These are phyloP conservation scores for Leishmania tarentolae DNA, from an alignment of 208 protist species.

Conservation along the genomic window DNA sequence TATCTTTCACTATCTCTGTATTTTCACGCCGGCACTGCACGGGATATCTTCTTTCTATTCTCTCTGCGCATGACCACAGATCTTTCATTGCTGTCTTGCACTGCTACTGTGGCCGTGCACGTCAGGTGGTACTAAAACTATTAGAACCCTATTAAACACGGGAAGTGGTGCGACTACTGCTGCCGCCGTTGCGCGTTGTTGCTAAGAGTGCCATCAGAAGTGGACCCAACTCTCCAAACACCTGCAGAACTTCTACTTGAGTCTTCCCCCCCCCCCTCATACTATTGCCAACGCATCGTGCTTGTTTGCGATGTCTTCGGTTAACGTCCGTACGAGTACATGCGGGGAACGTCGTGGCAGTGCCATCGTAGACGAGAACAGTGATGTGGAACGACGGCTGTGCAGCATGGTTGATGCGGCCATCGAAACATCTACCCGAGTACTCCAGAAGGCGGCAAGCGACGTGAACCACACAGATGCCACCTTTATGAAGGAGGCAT, in stretches of 20 bases:
- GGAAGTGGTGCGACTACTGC: not conserved
- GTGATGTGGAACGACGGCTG: constrained; percentile 23
- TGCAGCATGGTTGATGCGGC: constrained; percentile 22
- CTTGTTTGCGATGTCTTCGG: constrained; percentile 7
- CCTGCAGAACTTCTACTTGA: not conserved
- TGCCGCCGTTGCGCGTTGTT: not conserved
- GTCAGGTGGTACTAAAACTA: not conserved
- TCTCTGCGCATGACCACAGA: not conserved
- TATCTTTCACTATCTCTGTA: not conserved
- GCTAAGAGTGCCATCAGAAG: not conserved
- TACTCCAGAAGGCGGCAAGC: constrained; percentile 9
- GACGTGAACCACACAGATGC: constrained; percentile 8
- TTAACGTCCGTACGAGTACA: constrained; percentile 1
- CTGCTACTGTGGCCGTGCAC: not conserved
- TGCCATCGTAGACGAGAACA: constrained; percentile 12
- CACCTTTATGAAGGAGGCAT: constrained; percentile 2
- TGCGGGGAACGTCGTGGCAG: constrained; percentile 2
- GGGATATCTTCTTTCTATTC: not conserved
- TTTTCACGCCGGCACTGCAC: not conserved
- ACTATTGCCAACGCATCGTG: not conserved
- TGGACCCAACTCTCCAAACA: not conserved
- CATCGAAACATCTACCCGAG: constrained; percentile 7
- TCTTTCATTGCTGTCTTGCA: not conserved
- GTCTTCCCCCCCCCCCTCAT: not conserved
- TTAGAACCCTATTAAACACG: not conserved